Evolutionary conservation across 345 rosid species (phyloP).

Genomic region (Lenwebbia sp.): DNA sequence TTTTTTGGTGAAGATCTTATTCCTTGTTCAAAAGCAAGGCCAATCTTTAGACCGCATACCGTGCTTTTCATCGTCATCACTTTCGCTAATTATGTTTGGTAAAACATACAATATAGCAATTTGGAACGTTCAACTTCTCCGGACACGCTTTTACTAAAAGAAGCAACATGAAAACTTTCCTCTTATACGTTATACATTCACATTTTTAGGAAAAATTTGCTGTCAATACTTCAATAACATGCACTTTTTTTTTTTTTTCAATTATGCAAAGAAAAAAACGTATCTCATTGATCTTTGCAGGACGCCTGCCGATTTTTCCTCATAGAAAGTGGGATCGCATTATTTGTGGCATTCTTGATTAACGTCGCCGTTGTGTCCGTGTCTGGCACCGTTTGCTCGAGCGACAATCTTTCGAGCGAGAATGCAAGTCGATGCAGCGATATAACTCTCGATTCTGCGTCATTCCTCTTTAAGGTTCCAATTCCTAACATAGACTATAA

Average conservation of each 20-base stretch:
- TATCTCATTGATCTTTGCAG: constrained; percentile 9
- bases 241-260: neutral
- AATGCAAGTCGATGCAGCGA: constrained; percentile 23
- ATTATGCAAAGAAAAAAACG: neutral
- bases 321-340: constrained; percentile 52
- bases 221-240: neutral
- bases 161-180: neutral
- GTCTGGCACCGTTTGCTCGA: constrained; percentile 10
- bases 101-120: neutral
- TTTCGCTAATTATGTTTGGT: neutral
- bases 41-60: neutral
- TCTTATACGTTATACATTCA: too few relatives aligned
- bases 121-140: constrained; percentile 15
- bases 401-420: neutral
- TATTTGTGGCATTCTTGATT: constrained; percentile 52
- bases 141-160: constrained; percentile 3
- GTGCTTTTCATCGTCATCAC: neutral
- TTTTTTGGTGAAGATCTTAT: neutral
- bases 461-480: constrained; percentile 58
- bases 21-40: neutral
- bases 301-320: constrained; percentile 53
- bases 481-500: neutral
- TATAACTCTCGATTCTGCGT: constrained; percentile 54
- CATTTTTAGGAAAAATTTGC: neutral
- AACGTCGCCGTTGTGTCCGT: constrained; percentile 48